Evolutionary conservation across 1,284 basidiomycete species (phyloP).

Genomic region (Singerocomus inundabilis): DNA sequence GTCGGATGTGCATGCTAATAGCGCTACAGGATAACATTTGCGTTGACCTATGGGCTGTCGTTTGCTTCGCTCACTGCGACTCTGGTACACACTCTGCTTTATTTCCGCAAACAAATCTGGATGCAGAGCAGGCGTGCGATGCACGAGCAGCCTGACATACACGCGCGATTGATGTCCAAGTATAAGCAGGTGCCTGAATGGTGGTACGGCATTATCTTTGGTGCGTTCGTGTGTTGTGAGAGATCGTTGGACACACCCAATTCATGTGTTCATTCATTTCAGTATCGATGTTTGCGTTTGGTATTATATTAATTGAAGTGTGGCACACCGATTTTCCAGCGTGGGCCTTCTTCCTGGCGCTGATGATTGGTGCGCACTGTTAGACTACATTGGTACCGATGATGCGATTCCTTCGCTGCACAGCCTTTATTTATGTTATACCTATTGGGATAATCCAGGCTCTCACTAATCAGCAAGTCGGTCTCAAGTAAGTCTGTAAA

Average conservation of each 20-base stretch:
- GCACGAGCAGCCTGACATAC: slow-evolving; percentile 65
- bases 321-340: slow-evolving; percentile 57
- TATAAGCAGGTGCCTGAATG: slow-evolving; percentile 75
- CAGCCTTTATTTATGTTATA: slow-evolving; percentile 43
- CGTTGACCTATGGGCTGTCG: slow-evolving; percentile 59
- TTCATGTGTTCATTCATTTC: no score
- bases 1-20: background rate
- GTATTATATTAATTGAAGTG: slow-evolving; percentile 57
- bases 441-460: slow-evolving; percentile 49
- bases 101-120: slow-evolving; percentile 64
- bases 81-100: slow-evolving; percentile 62
- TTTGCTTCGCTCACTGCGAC: slow-evolving; percentile 68
- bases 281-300: slow-evolving; percentile 49
- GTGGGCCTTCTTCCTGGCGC: slow-evolving; percentile 47
- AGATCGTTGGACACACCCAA: background rate
- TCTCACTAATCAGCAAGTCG: slow-evolving; percentile 45
- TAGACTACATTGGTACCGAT: no score
- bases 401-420: no score
- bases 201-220: slow-evolving; percentile 58
- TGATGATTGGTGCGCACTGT: no score
- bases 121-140: slow-evolving; percentile 46
- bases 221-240: slow-evolving; percentile 9
- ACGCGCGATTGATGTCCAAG: slow-evolving; percentile 62
- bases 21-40: slow-evolving; percentile 43
- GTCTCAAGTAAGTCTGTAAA: slow-evolving; percentile 40